Evolutionary conservation across 768 basidiomycete species (phyloP).

Genomic region (Rhodosporidiobolus sp.): DNA sequence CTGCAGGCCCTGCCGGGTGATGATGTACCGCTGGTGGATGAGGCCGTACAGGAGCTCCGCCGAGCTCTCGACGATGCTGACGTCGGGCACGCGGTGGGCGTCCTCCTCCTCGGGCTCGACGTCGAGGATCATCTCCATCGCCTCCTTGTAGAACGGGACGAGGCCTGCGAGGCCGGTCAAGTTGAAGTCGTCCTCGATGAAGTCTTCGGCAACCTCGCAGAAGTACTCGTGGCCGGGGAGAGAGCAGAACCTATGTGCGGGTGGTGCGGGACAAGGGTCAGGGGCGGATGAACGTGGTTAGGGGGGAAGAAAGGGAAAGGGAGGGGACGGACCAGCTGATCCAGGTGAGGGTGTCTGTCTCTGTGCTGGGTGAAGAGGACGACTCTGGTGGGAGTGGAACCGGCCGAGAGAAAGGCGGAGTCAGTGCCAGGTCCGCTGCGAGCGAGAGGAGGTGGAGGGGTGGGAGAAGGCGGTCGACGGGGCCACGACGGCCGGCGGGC

Average conservation of each 20-base stretch:
- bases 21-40: constrained; percentile 94
- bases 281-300: background rate
- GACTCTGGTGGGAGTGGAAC: constrained; percentile 7
- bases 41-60: constrained; percentile 96
- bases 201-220: constrained; percentile 58
- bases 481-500: no score
- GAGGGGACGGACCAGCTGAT: constrained; percentile 51
- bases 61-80: constrained; percentile 95
- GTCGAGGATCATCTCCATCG: constrained; percentile 99
- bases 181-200: constrained; percentile 99
- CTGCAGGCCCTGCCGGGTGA: constrained; percentile 88
- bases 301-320: background rate
- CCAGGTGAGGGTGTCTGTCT: constrained; percentile 64
- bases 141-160: constrained; percentile 99
- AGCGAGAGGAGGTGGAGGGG: background rate
- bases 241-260: constrained; percentile 69
- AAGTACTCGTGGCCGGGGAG: constrained; percentile 57
- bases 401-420: background rate
- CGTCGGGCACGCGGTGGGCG: constrained; percentile 91
- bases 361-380: constrained; percentile 30
- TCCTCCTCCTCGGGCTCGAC: constrained; percentile 90
- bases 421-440: background rate
- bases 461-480: background rate
- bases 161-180: constrained; percentile 89
- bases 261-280: background rate